Evolutionary conservation across 352 stramenopile genomes (phyloP), one percentile per base, ranked within the genome.

Genomic region (Hyaloperonospora brassicae): DNA sequence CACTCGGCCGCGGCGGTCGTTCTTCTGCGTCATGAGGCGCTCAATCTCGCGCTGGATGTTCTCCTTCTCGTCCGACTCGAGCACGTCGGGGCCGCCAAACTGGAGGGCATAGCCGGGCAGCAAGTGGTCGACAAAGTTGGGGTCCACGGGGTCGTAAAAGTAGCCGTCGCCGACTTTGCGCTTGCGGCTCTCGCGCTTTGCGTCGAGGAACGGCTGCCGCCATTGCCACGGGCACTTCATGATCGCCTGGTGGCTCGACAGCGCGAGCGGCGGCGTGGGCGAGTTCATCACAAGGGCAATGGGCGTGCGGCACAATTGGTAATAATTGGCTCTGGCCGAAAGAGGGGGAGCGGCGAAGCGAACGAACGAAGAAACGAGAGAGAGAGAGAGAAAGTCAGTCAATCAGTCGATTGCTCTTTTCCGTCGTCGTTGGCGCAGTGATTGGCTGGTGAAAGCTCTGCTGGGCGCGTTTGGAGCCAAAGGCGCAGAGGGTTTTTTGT

Each of bases 191-290:
- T 83, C 80, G 48, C 67, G 83, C 56, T 86, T 86, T 55, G 89
- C 83, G 49, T 90, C 83, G 47, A 93, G 62, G 62, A 93, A 93
- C 11, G 82, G 79, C 58, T 87, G 71, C 27, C 83, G 83, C 83
- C 83, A 93, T 52, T 93, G 83, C 83, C 83, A 93, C 23, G 83
- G 83, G 44, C 83, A 93, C 66, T 93, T 93, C 72, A 93, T 85
- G 62, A 93, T 90, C 40, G 83, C 78, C 59, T 89, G 76, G 68
- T 91, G 80, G 47, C 63, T 84, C 36, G 64, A 79, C 58, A 72
- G 73, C 25, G 63, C 47, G 63, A 54, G 76, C 38, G 68, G 54
- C 22, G 71, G 73, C 31, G 61, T 68, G 36, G 72, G 55, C 21
- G 68, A 79, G 62, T 87, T 72, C 76, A 89, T 88, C 5, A 52